phyloP scores from a whole-genome alignment of 352 stramenopile genomes.

The Phytophthora palmivora region DNA sequence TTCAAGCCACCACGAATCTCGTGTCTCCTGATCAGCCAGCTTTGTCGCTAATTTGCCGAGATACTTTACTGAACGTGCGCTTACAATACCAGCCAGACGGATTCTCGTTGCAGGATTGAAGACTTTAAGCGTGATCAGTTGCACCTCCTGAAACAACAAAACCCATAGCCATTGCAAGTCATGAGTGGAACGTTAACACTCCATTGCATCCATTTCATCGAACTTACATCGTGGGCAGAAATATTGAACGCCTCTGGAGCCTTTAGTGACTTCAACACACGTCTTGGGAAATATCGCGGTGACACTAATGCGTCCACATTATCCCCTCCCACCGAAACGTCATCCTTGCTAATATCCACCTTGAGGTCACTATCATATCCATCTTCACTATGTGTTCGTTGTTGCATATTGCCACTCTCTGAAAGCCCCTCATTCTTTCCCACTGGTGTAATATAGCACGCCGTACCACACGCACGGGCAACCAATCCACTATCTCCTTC shows the following conservation, averaged over 20 bases:
- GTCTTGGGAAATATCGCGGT: slow-evolving; percentile 56
- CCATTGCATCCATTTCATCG: background rate
- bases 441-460: slow-evolving; percentile 77
- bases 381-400: slow-evolving; percentile 47
- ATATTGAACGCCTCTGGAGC: slow-evolving; percentile 76
- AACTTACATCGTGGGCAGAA: slow-evolving; percentile 74
- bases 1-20: slow-evolving; percentile 98
- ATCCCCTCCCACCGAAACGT: slow-evolving; percentile 32
- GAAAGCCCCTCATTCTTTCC: slow-evolving; percentile 52
- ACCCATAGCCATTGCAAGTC: background rate
- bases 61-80: slow-evolving; percentile 90
- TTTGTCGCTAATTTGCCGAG: slow-evolving; percentile 94
- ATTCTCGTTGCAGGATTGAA: slow-evolving; percentile 88
- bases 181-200: slow-evolving; percentile 7
- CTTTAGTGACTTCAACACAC: slow-evolving; percentile 59
- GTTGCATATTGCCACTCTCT: slow-evolving; percentile 23
- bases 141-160: slow-evolving; percentile 80
- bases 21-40: slow-evolving; percentile 96
- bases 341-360: slow-evolving; percentile 42
- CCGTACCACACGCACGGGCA: slow-evolving; percentile 95
- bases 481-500: slow-evolving; percentile 98
- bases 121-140: slow-evolving; percentile 95
- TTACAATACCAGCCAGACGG: slow-evolving; percentile 85
- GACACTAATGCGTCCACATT: slow-evolving; percentile 51
- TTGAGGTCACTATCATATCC: slow-evolving; percentile 43